A percentile compares a stretch with the other conserved stretches of the same genome.
phyloP scores from a whole-genome alignment of 306 rosid species.

The Cucurbita moschata region DNA sequence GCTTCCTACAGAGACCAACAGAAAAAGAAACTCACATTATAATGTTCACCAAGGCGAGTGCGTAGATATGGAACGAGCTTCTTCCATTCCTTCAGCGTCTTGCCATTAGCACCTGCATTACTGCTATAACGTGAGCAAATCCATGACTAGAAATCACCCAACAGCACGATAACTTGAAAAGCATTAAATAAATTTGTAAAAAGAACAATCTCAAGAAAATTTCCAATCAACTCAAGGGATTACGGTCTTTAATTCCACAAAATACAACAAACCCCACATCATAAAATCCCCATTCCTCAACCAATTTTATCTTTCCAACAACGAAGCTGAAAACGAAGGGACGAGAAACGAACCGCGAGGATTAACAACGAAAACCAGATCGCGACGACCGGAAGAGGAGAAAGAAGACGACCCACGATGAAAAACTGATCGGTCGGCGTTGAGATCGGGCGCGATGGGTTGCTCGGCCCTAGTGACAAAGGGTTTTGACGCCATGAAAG shows the following conservation, averaged over 20 bases:
- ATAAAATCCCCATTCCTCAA: conserved; percentile 6
- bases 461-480: conserved; percentile 44
- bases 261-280: not conserved
- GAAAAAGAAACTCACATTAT: conserved; percentile 37
- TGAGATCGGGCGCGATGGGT: conserved; percentile 40
- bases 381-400: conserved; percentile 37
- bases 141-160: not conserved
- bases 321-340: not conserved
- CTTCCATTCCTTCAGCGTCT: conserved; percentile 79
- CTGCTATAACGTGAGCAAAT: not conserved
- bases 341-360: conserved; percentile 40
- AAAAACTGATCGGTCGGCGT: conserved; percentile 16
- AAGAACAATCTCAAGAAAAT: not conserved
- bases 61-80: conserved; percentile 68
- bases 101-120: conserved; percentile 76
- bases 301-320: not conserved
- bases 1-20: not conserved
- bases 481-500: conserved; percentile 28
- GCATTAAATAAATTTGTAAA: too few species aligned
- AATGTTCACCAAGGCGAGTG: conserved; percentile 66
- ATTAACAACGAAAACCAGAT: conserved; percentile 88
- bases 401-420: conserved; percentile 20
- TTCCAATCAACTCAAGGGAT: not conserved
- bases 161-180: not conserved
- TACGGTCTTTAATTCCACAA: not conserved